Base-by-base conservation (phyloP, 139 green algal species). In the Desmodesmus armatus region DNA sequence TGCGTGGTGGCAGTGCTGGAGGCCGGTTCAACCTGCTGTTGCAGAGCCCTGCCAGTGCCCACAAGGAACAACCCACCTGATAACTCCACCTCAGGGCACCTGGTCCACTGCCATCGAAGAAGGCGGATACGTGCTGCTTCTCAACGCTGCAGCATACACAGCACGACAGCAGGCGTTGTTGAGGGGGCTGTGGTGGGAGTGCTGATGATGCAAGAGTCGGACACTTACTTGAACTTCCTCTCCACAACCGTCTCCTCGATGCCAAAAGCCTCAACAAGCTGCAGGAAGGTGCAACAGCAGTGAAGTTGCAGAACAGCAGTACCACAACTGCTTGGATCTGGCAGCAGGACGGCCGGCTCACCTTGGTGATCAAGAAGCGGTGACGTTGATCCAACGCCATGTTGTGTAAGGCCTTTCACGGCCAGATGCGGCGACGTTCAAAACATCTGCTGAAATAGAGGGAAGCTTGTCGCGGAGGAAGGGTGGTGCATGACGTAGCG, bases 41-140 rank as follows among this genome's bases (percentile, higher is more conserved):
- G 29, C 58, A 27, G 33, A 33, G 13, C 15, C 62, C 25, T 17
- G 3, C n/a, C 0, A 43, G 11, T 41, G 31, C 3, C 29, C 27
- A 2, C 21, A 25, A 13, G 35, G 17, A 3, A 31, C 33, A 1
- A 15, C 81, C 72, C 78, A 90, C 90, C 86, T 96, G 92, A 53
- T 93, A 92, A 5, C 92, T 89, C 81, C 92, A 96, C 9, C 89
- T 77, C 21, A 96, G 82, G 5, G 91, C 88, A 2, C 77, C 53
- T 7, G 88, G 85, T 3, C 92, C 94, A 7, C 80, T 75, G 5
- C 87, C 62, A 19, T 93, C 87, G 33, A 95, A 91, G 70, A 96
- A 95, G 3, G 65, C 79, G 77, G 92, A 92, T 19, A 96, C 88
- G 13, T 90, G 87, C 33, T 84, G 65, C 60, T 91, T 93, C 21